Evolutionary conservation across 371 early-diverging fungal genomes (phyloP), one percentile per base, ranked within the genome.

Genomic region (Mortierella sp.): DNA sequence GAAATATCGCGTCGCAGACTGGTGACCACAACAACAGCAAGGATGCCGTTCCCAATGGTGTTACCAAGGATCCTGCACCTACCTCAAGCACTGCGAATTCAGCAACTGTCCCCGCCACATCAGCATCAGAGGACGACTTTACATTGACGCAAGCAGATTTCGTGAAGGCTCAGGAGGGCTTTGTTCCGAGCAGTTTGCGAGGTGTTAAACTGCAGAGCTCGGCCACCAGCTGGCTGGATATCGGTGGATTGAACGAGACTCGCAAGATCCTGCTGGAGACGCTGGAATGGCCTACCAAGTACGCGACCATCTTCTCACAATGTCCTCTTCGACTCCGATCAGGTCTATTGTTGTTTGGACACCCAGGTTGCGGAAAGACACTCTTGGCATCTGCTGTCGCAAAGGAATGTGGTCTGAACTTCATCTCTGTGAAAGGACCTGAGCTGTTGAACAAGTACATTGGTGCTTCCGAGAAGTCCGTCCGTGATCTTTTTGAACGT

Each of bases 401-500:
- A 13, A 91, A 92, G 60, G 94, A 94, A 80, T 95, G 94, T 71
- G 92, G 94, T 1, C 84, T 95, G 49, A 96, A 97, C 76, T 97
- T 99, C 77, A 95, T 98, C 64, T 91, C 92, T 65, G 95, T 97
- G 58, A 96, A 97, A 77, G 98, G 98, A 17, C 98, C 98, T 0
- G 98, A 99, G 72, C 81, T 99, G 27, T 78, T 99, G 34, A 97
- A 94, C 83, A 99, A 97, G 86, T 99, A 96, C 71, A 96, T 98
- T 77, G 99, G 99, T 66, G 93, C 93, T 21, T 92, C 92, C 82
- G 96, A 96, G 71, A 91, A 93, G 66, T 87, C 85, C 73, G 83
- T 93, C 22, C 87, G 99, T 48, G 93, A 96, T 73, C 80, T 99
- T 7, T 99, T 99, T 85, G 93, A 95, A 59, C 87, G 94, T 54